A percentile compares a stretch with the other conserved stretches of the same genome.
These are phyloP conservation scores for Babesia divergens DNA, from an alignment of 169 alveolate species.

Conservation along the genomic window DNA sequence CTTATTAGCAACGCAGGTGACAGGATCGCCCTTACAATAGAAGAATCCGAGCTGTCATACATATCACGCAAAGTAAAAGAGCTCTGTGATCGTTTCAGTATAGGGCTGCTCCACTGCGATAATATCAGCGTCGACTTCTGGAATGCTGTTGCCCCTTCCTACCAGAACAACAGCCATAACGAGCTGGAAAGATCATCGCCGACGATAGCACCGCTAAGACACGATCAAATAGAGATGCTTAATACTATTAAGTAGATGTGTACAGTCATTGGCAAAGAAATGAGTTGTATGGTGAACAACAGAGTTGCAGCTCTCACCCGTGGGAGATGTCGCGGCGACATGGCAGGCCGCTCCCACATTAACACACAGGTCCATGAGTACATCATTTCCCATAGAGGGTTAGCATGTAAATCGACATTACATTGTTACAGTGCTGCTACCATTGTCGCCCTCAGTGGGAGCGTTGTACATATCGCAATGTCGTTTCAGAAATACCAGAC, in stretches of 20 bases:
- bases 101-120: conserved; percentile 53
- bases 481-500: too few relatives aligned
- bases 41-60: neutral
- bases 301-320: too few relatives aligned
- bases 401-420: too few relatives aligned
- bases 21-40: conserved; percentile 28
- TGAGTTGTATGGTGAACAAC: too few relatives aligned
- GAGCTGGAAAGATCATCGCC: neutral
- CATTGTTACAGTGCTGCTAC: too few relatives aligned
- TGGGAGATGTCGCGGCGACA: too few relatives aligned
- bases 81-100: neutral
- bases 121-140: conserved; percentile 48
- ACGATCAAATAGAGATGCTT: neutral
- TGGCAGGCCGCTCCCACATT: too few relatives aligned
- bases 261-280: too few relatives aligned
- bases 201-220: conserved; percentile 4
- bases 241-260: neutral
- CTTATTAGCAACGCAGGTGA: conserved; percentile 1
- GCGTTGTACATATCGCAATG: too few relatives aligned
- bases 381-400: too few relatives aligned
- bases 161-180: neutral
- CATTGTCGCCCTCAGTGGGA: too few relatives aligned
- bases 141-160: conserved; percentile 41
- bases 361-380: too few relatives aligned
- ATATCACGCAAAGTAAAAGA: conserved; percentile 15